A percentile compares a stretch with the other conserved stretches of the same genome.
Evolutionary conservation across 164 flowering plant genomes (phyloP).

Genomic region (Piper betle): DNA sequence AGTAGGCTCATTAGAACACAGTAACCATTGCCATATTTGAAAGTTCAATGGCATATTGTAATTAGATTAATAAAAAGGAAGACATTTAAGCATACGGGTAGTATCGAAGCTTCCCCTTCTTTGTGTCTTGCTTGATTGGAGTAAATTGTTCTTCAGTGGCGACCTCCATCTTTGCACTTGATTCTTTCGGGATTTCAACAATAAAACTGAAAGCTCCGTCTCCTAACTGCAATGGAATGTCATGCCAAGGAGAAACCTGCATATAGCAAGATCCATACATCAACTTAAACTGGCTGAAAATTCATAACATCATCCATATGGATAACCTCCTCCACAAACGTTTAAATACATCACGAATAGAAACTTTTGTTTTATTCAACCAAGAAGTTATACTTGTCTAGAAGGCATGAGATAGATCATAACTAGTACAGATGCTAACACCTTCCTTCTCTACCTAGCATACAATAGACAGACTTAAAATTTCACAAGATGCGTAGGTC

Average conservation of each 20-base stretch:
- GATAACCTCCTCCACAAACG: background rate
- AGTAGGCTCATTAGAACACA: background rate
- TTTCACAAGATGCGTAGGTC: background rate
- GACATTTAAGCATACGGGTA: constrained; percentile 53
- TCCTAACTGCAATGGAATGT: constrained; percentile 75
- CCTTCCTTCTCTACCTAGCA: background rate
- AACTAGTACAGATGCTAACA: background rate
- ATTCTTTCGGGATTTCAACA: constrained; percentile 95
- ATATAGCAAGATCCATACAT: background rate
- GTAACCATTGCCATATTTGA: background rate
- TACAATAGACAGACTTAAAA: background rate
- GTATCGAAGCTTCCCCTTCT: constrained; percentile 89
- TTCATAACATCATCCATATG: background rate
- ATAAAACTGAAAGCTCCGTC: constrained; percentile 76
- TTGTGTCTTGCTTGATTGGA: constrained; percentile 95
- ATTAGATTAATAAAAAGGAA: background rate
- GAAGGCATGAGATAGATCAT: background rate
- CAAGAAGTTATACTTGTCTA: background rate
- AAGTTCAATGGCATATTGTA: background rate
- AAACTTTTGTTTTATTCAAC: background rate
- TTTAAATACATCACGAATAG: background rate
- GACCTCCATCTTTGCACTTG: constrained; percentile 98
- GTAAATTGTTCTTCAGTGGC: constrained; percentile 84
- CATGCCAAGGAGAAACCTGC: constrained; percentile 98
- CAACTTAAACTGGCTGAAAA: background rate